Percentiles rank a stretch among this genome's conserved stretches.
Evolutionary conservation across 192 early-diverging fungal species (phyloP).

Genomic region (Umbelopsis ramanniana): DNA sequence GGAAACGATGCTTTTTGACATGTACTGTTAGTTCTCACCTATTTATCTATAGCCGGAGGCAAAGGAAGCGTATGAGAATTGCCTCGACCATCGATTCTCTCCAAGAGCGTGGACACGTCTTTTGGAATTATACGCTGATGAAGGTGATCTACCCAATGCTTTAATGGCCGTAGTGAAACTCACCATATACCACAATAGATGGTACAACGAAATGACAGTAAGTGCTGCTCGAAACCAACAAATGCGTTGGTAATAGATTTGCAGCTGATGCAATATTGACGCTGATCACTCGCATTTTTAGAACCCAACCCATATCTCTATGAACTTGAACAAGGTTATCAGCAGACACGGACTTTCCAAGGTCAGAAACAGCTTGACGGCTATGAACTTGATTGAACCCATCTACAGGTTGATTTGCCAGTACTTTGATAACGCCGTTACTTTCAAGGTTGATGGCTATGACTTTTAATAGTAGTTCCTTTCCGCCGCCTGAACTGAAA

Average conservation of each 20-base stretch:
- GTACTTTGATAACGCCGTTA: slow-evolving; percentile 56
- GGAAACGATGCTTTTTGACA: too few relatives aligned
- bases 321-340: slow-evolving; percentile 69
- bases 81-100: slow-evolving; percentile 73
- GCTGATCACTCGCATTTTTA: background rate
- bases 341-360: slow-evolving; percentile 76
- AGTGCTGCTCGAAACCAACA: too few relatives aligned
- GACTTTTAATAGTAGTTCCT: background rate
- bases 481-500: background rate
- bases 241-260: too few relatives aligned
- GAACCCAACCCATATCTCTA: slow-evolving; percentile 72
- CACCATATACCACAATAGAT: slow-evolving; percentile 64
- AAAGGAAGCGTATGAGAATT: slow-evolving; percentile 71
- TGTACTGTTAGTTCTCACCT: background rate
- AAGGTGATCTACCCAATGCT: slow-evolving; percentile 65
- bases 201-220: slow-evolving; percentile 68
- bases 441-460: slow-evolving; percentile 52
- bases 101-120: slow-evolving; percentile 70
- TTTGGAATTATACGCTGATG: slow-evolving; percentile 53
- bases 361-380: slow-evolving; percentile 76
- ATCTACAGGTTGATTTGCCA: slow-evolving; percentile 63
- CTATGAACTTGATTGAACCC: slow-evolving; percentile 67
- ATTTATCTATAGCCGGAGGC: slow-evolving; percentile 58
- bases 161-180: slow-evolving; percentile 68
- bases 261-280: too few relatives aligned